phyloP scores from a whole-genome alignment of 1,284 basidiomycete genomes.

The Fomes fomentarius region DNA sequence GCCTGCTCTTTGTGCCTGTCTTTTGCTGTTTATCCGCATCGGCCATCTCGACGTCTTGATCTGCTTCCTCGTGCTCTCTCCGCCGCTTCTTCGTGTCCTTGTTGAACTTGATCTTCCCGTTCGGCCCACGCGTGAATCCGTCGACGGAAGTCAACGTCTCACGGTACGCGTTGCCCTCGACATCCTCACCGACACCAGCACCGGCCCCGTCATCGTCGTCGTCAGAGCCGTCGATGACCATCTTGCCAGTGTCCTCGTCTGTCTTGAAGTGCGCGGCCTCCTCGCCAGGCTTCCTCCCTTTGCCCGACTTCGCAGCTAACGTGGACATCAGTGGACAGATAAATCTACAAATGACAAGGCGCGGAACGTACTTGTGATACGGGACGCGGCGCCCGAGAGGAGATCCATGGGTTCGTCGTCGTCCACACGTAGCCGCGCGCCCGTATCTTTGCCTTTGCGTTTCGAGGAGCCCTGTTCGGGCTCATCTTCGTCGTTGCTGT shows the following conservation, averaged over 20 bases:
- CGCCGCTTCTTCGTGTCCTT: slow-evolving; percentile 94
- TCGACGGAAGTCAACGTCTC: slow-evolving; percentile 85
- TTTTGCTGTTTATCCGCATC: slow-evolving; percentile 43
- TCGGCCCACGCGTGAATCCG: slow-evolving; percentile 84
- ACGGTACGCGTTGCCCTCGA: slow-evolving; percentile 83
- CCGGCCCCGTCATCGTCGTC: slow-evolving; percentile 44
- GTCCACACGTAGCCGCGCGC: slow-evolving; percentile 80
- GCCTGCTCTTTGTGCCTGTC: slow-evolving; percentile 57
- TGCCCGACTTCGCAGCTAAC: slow-evolving; percentile 54
- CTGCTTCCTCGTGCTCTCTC: slow-evolving; percentile 60
- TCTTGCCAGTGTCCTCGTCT: slow-evolving; percentile 85
- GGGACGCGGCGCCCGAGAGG: slow-evolving; percentile 80
- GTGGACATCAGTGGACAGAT: not conserved
- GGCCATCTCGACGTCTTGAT: slow-evolving; percentile 76
- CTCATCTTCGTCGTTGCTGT: slow-evolving; percentile 70
- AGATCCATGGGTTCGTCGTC: slow-evolving; percentile 97
- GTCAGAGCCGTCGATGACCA: slow-evolving; percentile 73
- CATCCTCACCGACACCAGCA: slow-evolving; percentile 49
- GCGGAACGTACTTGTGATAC: slow-evolving; percentile 70
- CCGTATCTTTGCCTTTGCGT: slow-evolving; percentile 41
- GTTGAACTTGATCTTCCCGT: slow-evolving; percentile 92
- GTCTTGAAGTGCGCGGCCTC: slow-evolving; percentile 89
- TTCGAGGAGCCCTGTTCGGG: slow-evolving; percentile 37
- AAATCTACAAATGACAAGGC: not conserved
- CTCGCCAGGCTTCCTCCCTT: slow-evolving; percentile 80